phyloP scores from a whole-genome alignment of 345 rosid species.

The Salix dunnii region DNA sequence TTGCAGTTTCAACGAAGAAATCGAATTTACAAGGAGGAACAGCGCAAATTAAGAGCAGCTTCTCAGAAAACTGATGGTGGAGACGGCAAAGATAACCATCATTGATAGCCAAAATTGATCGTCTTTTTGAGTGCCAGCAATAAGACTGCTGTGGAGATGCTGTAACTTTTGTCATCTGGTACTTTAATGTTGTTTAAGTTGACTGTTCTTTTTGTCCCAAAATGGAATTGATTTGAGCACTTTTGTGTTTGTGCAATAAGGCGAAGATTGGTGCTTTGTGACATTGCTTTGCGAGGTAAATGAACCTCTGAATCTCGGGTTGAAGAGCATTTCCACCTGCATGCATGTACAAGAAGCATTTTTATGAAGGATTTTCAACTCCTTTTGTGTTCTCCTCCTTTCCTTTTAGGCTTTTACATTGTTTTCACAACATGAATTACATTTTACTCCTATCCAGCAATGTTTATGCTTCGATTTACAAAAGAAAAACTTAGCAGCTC shows the following conservation, averaged over 20 bases:
- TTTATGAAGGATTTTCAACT: background rate
- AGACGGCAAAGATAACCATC: constrained; percentile 42
- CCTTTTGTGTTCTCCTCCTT: background rate
- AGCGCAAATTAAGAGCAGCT: constrained; percentile 88
- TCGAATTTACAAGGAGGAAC: constrained; percentile 94
- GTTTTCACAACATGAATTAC: background rate
- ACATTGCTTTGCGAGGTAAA: background rate
- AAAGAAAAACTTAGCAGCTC: background rate
- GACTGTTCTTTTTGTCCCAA: constrained; percentile 3
- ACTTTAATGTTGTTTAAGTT: background rate
- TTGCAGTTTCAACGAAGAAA: constrained; percentile 90
- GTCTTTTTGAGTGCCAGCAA: constrained; percentile 24
- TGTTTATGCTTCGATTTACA: background rate
- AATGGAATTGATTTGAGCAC: background rate
- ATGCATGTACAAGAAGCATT: background rate
- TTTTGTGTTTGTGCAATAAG: constrained; percentile 13
- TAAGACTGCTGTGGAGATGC: constrained; percentile 30
- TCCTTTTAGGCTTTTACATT: background rate
- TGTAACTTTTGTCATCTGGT: constrained; percentile 11
- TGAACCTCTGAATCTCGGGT: background rate
- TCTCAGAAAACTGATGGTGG: constrained; percentile 49
- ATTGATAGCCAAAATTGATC: constrained; percentile 25
- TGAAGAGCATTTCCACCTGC: background rate
- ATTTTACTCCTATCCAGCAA: background rate
- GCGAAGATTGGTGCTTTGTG: background rate